Evolutionary conservation across 495 filamentous ascomycete genomes (phyloP), one percentile per base, ranked within the genome.

Genomic region (Aspergillus wentii): DNA sequence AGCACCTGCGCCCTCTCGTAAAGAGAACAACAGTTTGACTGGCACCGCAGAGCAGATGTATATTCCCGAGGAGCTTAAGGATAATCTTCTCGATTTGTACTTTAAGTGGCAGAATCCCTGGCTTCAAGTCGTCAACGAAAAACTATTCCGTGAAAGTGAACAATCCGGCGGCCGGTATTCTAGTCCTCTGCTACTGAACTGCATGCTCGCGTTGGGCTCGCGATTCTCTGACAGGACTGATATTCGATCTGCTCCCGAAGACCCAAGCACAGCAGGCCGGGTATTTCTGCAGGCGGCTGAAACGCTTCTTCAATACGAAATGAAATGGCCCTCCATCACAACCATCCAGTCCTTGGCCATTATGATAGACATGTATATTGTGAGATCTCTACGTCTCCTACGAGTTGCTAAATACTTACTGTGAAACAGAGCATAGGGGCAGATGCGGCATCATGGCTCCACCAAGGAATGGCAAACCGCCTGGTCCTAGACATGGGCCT

Each of bases 71-170:
- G 49, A 54, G 13, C 49, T 61, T 8, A 29, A 44, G 30, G 40
- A 44, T 1, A 41, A 54, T 30, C 26, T 65, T 18, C 34, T 65
- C 6, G 43, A 52, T 10, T 60, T 90, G 11, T 91, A 86, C 58
- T 91, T 94, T 41, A 78, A 75, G 50, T 92, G 86, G 86, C 80
- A 85, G 48, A 85, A 90, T 45, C 83, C 85, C 2, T 83, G 79
- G 37, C 80, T 84, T 49, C 76, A 80, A 6, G 70, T 85, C 3
- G 72, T 94, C 26, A 80, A 79, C 39, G 81, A 87, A 35, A 76
- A 80, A 32, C 73, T 84, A 36, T 91, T 94, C 49, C 57, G 84
- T 38, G 61, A 72, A 17, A 85, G 88, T 51, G 79, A 85, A 47
- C 51, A 5, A 56, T 51, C 11, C 72, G 78, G 10, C 53, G 72